Evolutionary conservation across 257 asterid species (phyloP), one percentile per base, ranked within the genome.

Genomic region (Nicotiana undulata): DNA sequence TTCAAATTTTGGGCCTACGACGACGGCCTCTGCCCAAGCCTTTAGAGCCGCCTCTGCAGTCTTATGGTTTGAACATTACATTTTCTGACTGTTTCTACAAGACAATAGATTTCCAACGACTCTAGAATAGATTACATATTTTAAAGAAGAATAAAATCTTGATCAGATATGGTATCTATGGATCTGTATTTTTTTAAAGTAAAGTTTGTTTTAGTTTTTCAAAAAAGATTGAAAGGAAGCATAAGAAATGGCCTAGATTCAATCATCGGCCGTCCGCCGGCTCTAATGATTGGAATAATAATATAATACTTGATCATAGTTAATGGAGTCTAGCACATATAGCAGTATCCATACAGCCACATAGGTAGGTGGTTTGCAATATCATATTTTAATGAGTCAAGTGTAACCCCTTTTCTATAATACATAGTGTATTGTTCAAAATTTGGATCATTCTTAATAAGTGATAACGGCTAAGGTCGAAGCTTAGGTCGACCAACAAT

Each of bases 81-180:
- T 46, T 9, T 15, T 72, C 22, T 9, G 77, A 70, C 58, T 44
- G 77, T 72, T 72, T 46, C 77, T 22, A 22, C 60, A 46, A 15
- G 40, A 72, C 13, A 72, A 22, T 0, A 24, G 24, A 46, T 46
- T 72, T 72, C 40, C 49, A 72, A 46, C 78, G 49, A 72, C 59
- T 72, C 20, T 46, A 22, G 60, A 15, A 15, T 72, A 72, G 3
- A 13, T 22, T 72, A 79, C 3, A 34, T 37, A 60, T 59, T 60
- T 52, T 3, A 1, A 18, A 20, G 63, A 31, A 66, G 79, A 64
- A 53, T 58, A 44, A 82, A 78, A 77, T 82, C 75, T 49, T 77
- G 60, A 77, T 34, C 55, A 58, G 75, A 78, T 82, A 76, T 82
- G 70, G 56, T 18, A 77, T 82, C 74, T 64, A 32, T 20, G 40